Conservation (phyloP, 2,329 filamentous ascomycete species). For the Neonectria coccinea region DNA sequence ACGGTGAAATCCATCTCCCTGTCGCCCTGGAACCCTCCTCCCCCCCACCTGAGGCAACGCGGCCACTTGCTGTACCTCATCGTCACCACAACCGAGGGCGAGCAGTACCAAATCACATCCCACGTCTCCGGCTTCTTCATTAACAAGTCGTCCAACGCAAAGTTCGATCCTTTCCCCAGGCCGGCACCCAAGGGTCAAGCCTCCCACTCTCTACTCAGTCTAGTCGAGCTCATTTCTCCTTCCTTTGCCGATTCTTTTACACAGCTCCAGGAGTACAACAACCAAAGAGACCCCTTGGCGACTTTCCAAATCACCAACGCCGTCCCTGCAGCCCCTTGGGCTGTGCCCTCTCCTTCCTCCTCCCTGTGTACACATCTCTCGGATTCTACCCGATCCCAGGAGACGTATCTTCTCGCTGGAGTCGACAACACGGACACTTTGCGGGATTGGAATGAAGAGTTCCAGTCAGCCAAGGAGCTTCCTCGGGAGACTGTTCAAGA, state of each 20-base stretch:
- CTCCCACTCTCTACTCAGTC: slow-evolving; percentile 86
- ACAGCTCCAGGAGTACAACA: slow-evolving; percentile 85
- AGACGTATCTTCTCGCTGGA: slow-evolving; percentile 89
- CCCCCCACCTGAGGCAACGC: slow-evolving; percentile 88
- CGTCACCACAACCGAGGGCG: slow-evolving; percentile 91
- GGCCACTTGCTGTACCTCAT: slow-evolving; percentile 93
- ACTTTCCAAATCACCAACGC: slow-evolving; percentile 97
- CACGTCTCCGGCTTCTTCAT: slow-evolving; percentile 97
- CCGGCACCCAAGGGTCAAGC: slow-evolving; percentile 80
- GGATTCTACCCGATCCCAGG: slow-evolving; percentile 90
- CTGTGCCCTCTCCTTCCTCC: slow-evolving; percentile 78
- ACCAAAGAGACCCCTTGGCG: slow-evolving; percentile 85
- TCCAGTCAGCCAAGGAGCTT: slow-evolving; percentile 95
- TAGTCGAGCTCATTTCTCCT: slow-evolving; percentile 83
- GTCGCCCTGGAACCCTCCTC: slow-evolving; percentile 96
- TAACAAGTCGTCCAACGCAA: slow-evolving; percentile 94
- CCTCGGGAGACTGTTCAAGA: slow-evolving; percentile 95
- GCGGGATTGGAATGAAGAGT: slow-evolving; percentile 98
- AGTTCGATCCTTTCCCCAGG: slow-evolving; percentile 91
- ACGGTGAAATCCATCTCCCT: slow-evolving; percentile 90
- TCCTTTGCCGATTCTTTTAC: slow-evolving; percentile 84
- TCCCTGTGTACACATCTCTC: slow-evolving; percentile 77
- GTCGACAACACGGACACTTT: slow-evolving; percentile 94
- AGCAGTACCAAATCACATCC: slow-evolving; percentile 92
- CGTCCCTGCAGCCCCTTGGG: slow-evolving; percentile 91